A percentile compares a stretch with the other conserved stretches of the same genome.
Evolutionary conservation across 176 grass and related monocot genomes (phyloP).

Genomic region (Cenchrus americanus): DNA sequence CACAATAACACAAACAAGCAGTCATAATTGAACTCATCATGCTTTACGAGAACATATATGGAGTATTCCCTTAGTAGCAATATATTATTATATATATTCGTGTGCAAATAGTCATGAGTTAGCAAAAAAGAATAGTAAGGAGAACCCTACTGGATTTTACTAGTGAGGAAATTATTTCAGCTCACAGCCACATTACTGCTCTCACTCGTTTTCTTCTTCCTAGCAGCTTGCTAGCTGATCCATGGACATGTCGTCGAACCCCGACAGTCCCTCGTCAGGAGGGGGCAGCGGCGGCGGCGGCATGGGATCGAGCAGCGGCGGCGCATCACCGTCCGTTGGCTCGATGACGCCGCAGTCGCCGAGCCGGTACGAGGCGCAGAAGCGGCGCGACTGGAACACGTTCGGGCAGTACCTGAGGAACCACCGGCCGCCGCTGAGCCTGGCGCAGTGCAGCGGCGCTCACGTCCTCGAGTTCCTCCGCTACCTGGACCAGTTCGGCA

Average conservation of each 20-base stretch:
- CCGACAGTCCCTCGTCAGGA: constrained; percentile 55
- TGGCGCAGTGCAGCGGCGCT: background rate
- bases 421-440: no score
- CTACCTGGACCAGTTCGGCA: constrained; percentile 96
- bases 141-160: background rate
- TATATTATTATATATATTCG: constrained; percentile 16
- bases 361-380: constrained; percentile 87
- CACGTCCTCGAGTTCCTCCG: constrained; percentile 95
- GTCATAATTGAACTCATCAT: constrained; percentile 52
- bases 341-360: constrained; percentile 19
- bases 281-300: constrained; percentile 17
- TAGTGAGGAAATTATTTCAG: constrained; percentile 43
- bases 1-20: constrained; percentile 3
- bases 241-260: constrained; percentile 58
- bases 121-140: background rate
- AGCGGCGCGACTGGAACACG: constrained; percentile 94
- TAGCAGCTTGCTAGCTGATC: constrained; percentile 32
- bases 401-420: constrained; percentile 31
- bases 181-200: constrained; percentile 32
- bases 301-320: constrained; percentile 35
- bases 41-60: background rate
- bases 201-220: background rate
- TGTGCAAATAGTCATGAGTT: background rate
- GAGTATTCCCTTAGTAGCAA: background rate
- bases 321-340: constrained; percentile 42